Evolutionary conservation across 768 basidiomycete species (phyloP).

Genomic region (Lactifluus volemus): DNA sequence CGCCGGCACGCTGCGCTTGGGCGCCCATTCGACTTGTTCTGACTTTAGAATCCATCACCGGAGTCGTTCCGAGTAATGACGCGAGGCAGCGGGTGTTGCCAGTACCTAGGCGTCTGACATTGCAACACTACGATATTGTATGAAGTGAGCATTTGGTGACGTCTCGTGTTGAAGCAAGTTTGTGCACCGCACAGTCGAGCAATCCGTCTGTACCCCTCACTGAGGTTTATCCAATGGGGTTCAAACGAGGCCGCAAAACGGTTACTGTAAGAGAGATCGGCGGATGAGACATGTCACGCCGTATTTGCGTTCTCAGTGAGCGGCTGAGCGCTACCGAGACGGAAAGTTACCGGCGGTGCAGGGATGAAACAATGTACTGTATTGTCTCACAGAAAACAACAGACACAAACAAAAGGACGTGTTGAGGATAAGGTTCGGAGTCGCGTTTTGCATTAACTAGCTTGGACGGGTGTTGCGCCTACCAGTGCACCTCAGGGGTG

Average conservation of each 20-base stretch:
- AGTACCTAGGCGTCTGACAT: background rate
- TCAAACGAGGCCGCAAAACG: background rate
- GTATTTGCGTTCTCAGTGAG: background rate
- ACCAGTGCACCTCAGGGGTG: background rate
- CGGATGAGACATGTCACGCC: background rate
- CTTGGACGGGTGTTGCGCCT: background rate
- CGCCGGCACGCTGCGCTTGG: background rate
- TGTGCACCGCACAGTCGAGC: background rate
- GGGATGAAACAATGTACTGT: too few species aligned
- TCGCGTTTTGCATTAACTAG: background rate
- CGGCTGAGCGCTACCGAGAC: background rate
- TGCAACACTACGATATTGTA: background rate
- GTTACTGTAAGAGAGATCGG: background rate
- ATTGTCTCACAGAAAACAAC: background rate
- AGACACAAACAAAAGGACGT: background rate
- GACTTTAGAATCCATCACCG: background rate
- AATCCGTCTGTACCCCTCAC: background rate
- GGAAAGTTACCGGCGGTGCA: background rate
- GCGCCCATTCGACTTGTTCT: background rate
- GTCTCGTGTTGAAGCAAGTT: background rate
- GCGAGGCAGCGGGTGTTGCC: too few species aligned
- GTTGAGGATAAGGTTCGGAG: background rate
- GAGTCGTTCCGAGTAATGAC: background rate
- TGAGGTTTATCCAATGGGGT: background rate
- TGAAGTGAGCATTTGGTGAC: background rate